These are phyloP conservation scores for Linum trigynum DNA, from an alignment of 345 rosid species.

Conservation along the genomic window DNA sequence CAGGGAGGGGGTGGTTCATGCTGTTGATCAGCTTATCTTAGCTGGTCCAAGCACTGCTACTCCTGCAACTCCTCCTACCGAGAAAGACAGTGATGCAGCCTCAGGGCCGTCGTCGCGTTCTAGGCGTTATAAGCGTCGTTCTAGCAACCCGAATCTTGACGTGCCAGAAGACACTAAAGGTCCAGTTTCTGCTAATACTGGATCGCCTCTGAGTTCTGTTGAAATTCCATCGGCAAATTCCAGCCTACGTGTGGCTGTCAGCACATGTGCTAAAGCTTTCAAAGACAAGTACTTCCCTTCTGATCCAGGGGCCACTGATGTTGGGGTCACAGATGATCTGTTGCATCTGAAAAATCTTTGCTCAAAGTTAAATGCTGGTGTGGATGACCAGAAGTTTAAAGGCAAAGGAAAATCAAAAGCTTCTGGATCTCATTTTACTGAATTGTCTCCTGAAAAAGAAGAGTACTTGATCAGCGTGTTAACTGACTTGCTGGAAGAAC, in stretches of 20 bases:
- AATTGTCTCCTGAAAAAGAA: slow-evolving; percentile 59
- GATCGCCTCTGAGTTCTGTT: slow-evolving; percentile 53
- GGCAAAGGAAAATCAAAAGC: slow-evolving; percentile 85
- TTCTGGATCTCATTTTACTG: slow-evolving; percentile 43
- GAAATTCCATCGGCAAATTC: slow-evolving; percentile 65
- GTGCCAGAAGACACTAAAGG: slow-evolving; percentile 59
- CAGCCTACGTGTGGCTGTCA: slow-evolving; percentile 56
- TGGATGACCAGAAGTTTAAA: slow-evolving; percentile 76
- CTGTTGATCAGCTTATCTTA: slow-evolving; percentile 82
- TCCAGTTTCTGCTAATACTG: slow-evolving; percentile 41
- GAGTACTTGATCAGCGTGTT: slow-evolving; percentile 70
- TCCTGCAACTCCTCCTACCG: slow-evolving; percentile 43
- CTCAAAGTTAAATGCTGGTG: slow-evolving; percentile 56
- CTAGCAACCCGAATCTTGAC: slow-evolving; percentile 56
- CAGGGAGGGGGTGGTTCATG: slow-evolving; percentile 98
- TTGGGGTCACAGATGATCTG: slow-evolving; percentile 95
- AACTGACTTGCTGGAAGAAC: slow-evolving; percentile 75
- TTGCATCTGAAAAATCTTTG: slow-evolving; percentile 77
- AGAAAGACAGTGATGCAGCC: slow-evolving; percentile 68
- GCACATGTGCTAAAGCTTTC: slow-evolving; percentile 83
- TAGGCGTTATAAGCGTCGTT: slow-evolving; percentile 81
- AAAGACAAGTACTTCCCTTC: slow-evolving; percentile 78
- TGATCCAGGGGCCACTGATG: slow-evolving; percentile 62
- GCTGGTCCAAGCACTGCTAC: slow-evolving; percentile 40
- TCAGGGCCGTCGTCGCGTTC: slow-evolving; percentile 68